phyloP scores from a whole-genome alignment of 1,284 basidiomycete species.

The Microbotryum silenes-acaulis region DNA sequence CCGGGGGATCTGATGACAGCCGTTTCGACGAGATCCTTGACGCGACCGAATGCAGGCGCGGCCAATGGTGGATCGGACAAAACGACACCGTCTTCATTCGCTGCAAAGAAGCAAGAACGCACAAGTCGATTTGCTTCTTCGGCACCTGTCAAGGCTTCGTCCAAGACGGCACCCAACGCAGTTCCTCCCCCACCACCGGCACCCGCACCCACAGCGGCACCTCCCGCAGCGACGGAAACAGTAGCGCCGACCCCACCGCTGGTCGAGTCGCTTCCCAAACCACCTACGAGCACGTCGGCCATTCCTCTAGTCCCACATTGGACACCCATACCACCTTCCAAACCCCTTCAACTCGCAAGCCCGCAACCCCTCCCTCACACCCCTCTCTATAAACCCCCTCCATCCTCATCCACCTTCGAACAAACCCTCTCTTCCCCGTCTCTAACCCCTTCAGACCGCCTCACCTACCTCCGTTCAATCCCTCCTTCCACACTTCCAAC shows the following conservation, averaged over 20 bases:
- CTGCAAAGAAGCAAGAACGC: slow-evolving; percentile 9
- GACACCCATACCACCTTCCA: background rate
- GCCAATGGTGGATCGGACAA: too few relatives aligned
- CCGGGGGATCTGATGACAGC: slow-evolving; percentile 8
- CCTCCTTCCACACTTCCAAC: slow-evolving; percentile 50
- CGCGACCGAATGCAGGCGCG: background rate
- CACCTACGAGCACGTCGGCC: too few relatives aligned
- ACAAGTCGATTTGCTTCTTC: background rate
- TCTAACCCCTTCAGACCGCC: background rate
- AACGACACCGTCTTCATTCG: background rate
- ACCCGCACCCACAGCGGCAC: background rate
- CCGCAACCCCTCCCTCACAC: background rate
- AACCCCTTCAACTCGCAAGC: background rate
- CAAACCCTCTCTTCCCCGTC: slow-evolving; percentile 18
- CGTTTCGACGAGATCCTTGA: slow-evolving; percentile 19
- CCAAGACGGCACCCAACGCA: background rate
- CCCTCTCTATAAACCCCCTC: background rate
- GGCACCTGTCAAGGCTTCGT: background rate
- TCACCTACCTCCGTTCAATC: slow-evolving; percentile 45
- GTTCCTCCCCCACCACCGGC: background rate
- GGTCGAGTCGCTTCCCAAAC: too few relatives aligned
- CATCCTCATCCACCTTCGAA: slow-evolving; percentile 15
- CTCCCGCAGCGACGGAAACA: background rate
- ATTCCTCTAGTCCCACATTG: too few relatives aligned
- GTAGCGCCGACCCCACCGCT: background rate